Conservation (phyloP, 306 rosid genomes). For the Acacia confusa region DNA sequence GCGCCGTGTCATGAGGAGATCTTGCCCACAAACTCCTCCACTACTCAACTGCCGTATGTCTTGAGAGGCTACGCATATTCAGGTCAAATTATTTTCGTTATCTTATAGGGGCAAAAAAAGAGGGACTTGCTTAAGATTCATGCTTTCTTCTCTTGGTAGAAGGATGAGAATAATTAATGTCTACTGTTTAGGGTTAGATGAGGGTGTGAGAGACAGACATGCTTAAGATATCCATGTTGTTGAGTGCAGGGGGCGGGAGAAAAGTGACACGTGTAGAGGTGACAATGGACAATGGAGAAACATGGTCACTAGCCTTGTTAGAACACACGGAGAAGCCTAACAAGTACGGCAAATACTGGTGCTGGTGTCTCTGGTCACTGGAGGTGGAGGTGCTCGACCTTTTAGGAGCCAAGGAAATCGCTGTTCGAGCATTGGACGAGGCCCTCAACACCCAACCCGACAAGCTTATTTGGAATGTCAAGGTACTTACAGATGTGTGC, state of each 20-base stretch:
- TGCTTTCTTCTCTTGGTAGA: too few relatives aligned
- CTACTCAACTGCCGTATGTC: slow-evolving; percentile 63
- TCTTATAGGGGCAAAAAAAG: background rate
- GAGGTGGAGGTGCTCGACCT: slow-evolving; percentile 70
- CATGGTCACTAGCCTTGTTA: slow-evolving; percentile 63
- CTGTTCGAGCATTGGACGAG: slow-evolving; percentile 87
- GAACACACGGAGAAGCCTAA: slow-evolving; percentile 68
- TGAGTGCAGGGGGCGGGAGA: slow-evolving; percentile 73
- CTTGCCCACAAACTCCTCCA: slow-evolving; percentile 72
- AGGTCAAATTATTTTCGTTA: slow-evolving; percentile 44
- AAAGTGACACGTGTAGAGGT: slow-evolving; percentile 90
- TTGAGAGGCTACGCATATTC: slow-evolving; percentile 83
- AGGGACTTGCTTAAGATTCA: background rate
- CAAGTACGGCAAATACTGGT: slow-evolving; percentile 81
- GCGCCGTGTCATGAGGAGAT: slow-evolving; percentile 83
- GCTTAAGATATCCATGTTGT: background rate
- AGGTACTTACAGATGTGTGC: slow-evolving; percentile 37
- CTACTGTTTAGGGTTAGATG: background rate
- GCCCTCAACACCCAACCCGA: slow-evolving; percentile 82
- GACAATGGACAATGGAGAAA: slow-evolving; percentile 76
- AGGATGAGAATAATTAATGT: background rate
- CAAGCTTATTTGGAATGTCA: slow-evolving; percentile 85
- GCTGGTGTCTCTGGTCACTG: slow-evolving; percentile 90
- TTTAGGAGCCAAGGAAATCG: slow-evolving; percentile 62
- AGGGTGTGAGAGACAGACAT: background rate